phyloP scores from a whole-genome alignment of 768 basidiomycete species.

The Cyathus striatus region DNA sequence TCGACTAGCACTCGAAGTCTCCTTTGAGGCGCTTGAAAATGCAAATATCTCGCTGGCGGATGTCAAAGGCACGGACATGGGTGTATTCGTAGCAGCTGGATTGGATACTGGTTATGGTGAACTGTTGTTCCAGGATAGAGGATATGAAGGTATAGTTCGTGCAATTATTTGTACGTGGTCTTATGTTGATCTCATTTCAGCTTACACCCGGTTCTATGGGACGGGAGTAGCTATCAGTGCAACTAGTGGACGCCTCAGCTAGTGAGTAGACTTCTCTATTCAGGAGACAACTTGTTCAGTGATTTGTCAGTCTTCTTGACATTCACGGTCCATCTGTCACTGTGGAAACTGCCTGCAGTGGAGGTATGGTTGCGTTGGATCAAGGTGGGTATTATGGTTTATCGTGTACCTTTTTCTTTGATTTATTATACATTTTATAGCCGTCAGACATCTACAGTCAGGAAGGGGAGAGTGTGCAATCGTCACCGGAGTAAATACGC shows the following conservation, averaged over 20 bases:
- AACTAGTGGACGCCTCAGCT: conserved; percentile 28
- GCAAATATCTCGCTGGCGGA: conserved; percentile 27
- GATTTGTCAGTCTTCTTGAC: conserved; percentile 21
- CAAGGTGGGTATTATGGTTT: conserved; percentile 15
- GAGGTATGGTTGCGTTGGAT: conserved; percentile 26
- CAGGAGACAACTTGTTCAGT: neutral
- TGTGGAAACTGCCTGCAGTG: conserved; percentile 28
- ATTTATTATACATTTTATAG: conserved; percentile 6
- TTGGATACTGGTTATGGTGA: conserved; percentile 25
- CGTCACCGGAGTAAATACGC: conserved; percentile 26
- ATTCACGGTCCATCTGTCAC: conserved; percentile 28
- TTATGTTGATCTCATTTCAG: conserved; percentile 8
- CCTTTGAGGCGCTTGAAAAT: conserved; percentile 30
- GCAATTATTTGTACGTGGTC: neutral
- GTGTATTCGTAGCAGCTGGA: conserved; percentile 24
- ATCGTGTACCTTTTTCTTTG: neutral
- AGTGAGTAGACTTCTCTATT: conserved; percentile 20
- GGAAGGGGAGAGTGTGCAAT: conserved; percentile 29
- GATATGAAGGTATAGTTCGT: conserved; percentile 20
- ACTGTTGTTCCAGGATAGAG: conserved; percentile 22
- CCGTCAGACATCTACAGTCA: conserved; percentile 24
- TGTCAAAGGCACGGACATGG: conserved; percentile 25
- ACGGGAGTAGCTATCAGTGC: conserved; percentile 26
- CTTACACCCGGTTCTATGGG: conserved; percentile 26
- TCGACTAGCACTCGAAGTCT: conserved; percentile 26